A percentile compares a stretch with the other conserved stretches of the same genome.
These are phyloP conservation scores for Tylopilus vinaceipallidus DNA, from an alignment of 768 basidiomycete species.

Conservation along the genomic window DNA sequence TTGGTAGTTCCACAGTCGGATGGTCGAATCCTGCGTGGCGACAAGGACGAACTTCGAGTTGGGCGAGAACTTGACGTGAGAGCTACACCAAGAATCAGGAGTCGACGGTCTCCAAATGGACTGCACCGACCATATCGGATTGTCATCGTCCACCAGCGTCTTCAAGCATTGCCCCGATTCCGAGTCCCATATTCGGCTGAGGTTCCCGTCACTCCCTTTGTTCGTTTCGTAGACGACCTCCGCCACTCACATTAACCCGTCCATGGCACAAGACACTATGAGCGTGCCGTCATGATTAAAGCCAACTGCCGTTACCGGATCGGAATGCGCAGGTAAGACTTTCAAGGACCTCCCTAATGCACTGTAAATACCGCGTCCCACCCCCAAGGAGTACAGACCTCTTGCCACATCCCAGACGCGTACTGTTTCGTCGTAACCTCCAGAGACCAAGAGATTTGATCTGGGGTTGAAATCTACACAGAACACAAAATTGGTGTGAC, in stretches of 20 bases:
- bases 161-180: slow-evolving; percentile 97
- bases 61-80: slow-evolving; percentile 87
- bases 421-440: slow-evolving; percentile 94
- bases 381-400: slow-evolving; percentile 45
- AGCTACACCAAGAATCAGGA: slow-evolving; percentile 42
- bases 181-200: slow-evolving; percentile 95
- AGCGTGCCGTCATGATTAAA: slow-evolving; percentile 96
- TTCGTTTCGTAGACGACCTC: background rate
- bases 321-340: slow-evolving; percentile 92
- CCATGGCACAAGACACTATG: slow-evolving; percentile 93
- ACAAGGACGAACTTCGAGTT: slow-evolving; percentile 89
- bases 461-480: slow-evolving; percentile 90
- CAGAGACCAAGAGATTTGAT: slow-evolving; percentile 88
- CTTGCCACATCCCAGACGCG: slow-evolving; percentile 94
- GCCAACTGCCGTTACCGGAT: slow-evolving; percentile 91
- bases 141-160: slow-evolving; percentile 94
- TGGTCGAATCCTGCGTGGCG: slow-evolving; percentile 91
- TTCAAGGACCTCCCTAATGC: slow-evolving; percentile 74
- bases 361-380: slow-evolving; percentile 1
- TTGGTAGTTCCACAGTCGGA: slow-evolving; percentile 94
- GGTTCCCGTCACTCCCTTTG: slow-evolving; percentile 1
- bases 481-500: slow-evolving; percentile 94
- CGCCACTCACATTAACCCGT: slow-evolving; percentile 83
- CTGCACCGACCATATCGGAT: slow-evolving; percentile 75
- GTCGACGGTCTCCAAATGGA: slow-evolving; percentile 1